Evolutionary conservation across 1,139 yeast genomes (phyloP).

Genomic region (Yamadazyma blattariae): DNA sequence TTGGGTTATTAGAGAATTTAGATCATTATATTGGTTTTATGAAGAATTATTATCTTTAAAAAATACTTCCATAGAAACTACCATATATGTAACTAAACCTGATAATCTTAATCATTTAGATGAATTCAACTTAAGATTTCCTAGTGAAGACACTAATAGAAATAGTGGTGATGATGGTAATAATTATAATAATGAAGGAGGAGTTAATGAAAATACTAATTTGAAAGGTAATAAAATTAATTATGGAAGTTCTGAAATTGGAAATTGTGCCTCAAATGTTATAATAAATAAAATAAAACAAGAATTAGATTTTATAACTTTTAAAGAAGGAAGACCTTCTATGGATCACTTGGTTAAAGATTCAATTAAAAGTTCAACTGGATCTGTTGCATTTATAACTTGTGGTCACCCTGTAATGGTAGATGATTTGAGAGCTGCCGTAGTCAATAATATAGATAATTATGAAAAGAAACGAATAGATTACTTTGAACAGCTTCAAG

Average conservation of each 20-base stretch:
- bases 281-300: slow-evolving; percentile 13
- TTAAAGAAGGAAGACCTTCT: slow-evolving; percentile 47
- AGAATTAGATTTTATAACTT: slow-evolving; percentile 28
- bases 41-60: slow-evolving; percentile 42
- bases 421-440: slow-evolving; percentile 44
- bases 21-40: slow-evolving; percentile 47
- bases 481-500: slow-evolving; percentile 45
- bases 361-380: slow-evolving; percentile 34
- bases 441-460: slow-evolving; percentile 25
- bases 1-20: slow-evolving; percentile 52
- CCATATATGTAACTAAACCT: slow-evolving; percentile 47
- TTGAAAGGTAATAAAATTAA: neutral
- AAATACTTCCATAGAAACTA: slow-evolving; percentile 27
- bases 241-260: slow-evolving; percentile 1
- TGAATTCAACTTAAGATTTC: slow-evolving; percentile 18
- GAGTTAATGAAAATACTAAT: slow-evolving; percentile 7
- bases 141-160: slow-evolving; percentile 3
- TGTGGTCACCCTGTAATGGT: slow-evolving; percentile 51
- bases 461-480: slow-evolving; percentile 38
- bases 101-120: slow-evolving; percentile 14
- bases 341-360: slow-evolving; percentile 31
- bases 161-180: neutral
- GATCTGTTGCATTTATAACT: slow-evolving; percentile 43
- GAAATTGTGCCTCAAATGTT: neutral
- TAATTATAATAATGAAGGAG: neutral